phyloP scores from a whole-genome alignment of 257 asterid genomes.

The Solanum pinnatisectum region DNA sequence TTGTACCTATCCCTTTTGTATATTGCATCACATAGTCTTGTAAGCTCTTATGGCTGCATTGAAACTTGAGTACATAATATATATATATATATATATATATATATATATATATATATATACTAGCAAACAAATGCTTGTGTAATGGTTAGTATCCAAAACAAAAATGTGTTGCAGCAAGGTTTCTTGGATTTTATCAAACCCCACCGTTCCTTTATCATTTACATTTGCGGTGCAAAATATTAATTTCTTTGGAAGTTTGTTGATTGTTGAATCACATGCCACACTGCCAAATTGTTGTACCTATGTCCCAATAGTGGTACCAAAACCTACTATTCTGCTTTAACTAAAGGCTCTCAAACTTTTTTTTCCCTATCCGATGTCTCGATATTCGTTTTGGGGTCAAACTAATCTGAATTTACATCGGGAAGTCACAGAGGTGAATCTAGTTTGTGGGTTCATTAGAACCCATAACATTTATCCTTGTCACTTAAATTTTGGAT shows the following conservation, averaged over 20 bases:
- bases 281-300: conserved; percentile 11
- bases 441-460: not conserved
- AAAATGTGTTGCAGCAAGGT: not conserved
- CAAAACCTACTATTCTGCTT: not conserved
- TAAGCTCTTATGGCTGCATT: not conserved
- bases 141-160: not conserved
- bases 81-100: too few relatives aligned
- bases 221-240: not conserved
- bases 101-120: not conserved
- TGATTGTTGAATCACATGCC: conserved; percentile 17
- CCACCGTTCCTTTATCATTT: not conserved
- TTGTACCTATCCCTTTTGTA: not conserved
- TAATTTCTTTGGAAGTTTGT: not conserved
- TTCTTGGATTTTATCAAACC: not conserved
- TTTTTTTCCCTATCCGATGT: not conserved
- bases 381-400: not conserved
- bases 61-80: not conserved
- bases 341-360: not conserved
- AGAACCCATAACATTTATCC: not conserved
- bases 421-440: not conserved
- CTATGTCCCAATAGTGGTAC: conserved; percentile 1
- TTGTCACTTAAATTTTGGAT: not conserved
- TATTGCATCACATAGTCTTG: not conserved
- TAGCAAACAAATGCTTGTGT: not conserved
- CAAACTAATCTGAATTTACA: not conserved